phyloP scores from a whole-genome alignment of 139 green algal genomes.

The Chlorokybus atmophyticus region DNA sequence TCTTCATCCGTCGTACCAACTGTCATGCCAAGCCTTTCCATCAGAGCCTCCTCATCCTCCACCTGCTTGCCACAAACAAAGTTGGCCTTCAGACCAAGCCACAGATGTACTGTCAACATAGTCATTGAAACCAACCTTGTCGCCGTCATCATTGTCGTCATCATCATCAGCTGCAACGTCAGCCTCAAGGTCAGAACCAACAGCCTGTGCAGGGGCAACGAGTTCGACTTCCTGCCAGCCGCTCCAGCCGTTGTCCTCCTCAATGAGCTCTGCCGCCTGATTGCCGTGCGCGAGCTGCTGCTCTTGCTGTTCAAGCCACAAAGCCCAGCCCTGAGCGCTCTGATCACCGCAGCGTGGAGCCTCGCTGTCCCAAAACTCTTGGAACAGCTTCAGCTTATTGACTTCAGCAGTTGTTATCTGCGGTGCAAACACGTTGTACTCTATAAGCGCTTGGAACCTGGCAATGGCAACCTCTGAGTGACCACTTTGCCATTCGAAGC shows the following conservation, averaged over 20 bases:
- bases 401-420: constrained; percentile 8
- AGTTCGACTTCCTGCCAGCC: constrained; percentile 13
- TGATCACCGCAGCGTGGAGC: constrained; percentile 42
- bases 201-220: too few relatives aligned
- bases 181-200: too few relatives aligned
- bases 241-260: constrained; percentile 22
- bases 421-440: constrained; percentile 54
- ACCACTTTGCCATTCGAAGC: constrained; percentile 15
- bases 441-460: constrained; percentile 39
- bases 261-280: too few relatives aligned
- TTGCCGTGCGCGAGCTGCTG: too few relatives aligned
- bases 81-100: too few relatives aligned
- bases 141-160: constrained; percentile 1
- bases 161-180: too few relatives aligned
- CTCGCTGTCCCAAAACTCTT: constrained; percentile 48
- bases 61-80: constrained; percentile 2
- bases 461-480: constrained; percentile 28
- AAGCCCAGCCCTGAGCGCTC: too few relatives aligned
- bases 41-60: background rate
- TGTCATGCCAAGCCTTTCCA: background rate
- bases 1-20: background rate
- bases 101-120: too few relatives aligned
- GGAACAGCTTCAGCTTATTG: constrained; percentile 44
- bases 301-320: too few relatives aligned
- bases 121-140: too few relatives aligned